A percentile compares a stretch with the other conserved stretches of the same genome.
Conservation (phyloP, 1,139 yeast species). For the Debaryomyces udenii region DNA sequence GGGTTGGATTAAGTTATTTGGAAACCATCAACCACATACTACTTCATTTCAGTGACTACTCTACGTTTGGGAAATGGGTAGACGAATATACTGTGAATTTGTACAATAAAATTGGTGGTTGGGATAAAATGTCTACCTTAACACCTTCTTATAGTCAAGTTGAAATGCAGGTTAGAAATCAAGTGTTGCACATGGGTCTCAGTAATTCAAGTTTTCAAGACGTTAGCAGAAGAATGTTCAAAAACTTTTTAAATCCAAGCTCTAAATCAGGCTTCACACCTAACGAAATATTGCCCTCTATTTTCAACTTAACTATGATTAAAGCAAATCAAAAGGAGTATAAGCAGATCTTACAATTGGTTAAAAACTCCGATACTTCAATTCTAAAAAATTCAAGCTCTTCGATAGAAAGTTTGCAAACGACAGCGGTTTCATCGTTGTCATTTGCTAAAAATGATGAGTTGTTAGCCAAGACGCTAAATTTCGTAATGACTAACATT, state of each 20-base stretch:
- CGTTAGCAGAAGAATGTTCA: constrained; percentile 44
- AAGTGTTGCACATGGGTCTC: constrained; percentile 41
- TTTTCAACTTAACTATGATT: constrained; percentile 36
- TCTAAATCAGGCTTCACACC: constrained; percentile 52
- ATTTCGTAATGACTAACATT: constrained; percentile 57
- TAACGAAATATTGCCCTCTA: constrained; percentile 40
- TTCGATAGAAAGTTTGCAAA: constrained; percentile 44
- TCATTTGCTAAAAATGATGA: constrained; percentile 50
- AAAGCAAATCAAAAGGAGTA: constrained; percentile 52
- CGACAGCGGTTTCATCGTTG: constrained; percentile 55
- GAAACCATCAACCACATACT: constrained; percentile 35
- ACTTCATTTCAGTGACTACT: constrained; percentile 31
- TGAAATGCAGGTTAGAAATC: constrained; percentile 46
- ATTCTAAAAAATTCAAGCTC: constrained; percentile 37
- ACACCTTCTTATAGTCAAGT: constrained; percentile 18
- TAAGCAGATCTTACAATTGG: constrained; percentile 56
- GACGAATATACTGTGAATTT: constrained; percentile 21
- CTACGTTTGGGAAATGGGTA: constrained; percentile 27
- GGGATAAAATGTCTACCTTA: constrained; percentile 21
- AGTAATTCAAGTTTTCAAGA: constrained; percentile 29
- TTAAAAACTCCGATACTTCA: constrained; percentile 49
- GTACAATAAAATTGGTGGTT: constrained; percentile 27
- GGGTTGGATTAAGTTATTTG: constrained; percentile 34
- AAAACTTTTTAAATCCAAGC: constrained; percentile 50
- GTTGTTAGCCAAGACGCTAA: constrained; percentile 54